phyloP scores from a whole-genome alignment of 768 basidiomycete genomes.

The Boletus vinaceobasis region DNA sequence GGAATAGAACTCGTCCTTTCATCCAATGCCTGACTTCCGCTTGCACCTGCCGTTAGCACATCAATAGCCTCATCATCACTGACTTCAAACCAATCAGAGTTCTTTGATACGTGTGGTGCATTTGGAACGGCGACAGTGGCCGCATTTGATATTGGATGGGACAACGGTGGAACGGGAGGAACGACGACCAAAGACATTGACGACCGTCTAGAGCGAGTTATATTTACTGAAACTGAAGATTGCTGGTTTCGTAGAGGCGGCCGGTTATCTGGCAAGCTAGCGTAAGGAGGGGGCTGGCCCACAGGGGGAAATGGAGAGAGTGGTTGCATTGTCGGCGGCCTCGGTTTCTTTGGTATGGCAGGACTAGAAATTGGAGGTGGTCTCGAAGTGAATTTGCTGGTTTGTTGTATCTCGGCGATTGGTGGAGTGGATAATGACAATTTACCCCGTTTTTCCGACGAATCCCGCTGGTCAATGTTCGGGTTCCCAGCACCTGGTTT shows the following conservation, averaged over 20 bases:
- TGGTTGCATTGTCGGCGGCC: slow-evolving; percentile 26
- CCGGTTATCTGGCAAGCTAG: slow-evolving; percentile 30
- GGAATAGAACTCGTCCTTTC: slow-evolving; percentile 68
- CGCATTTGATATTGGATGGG: slow-evolving; percentile 36
- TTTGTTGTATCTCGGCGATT: slow-evolving; percentile 28
- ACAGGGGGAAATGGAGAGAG: slow-evolving; percentile 25
- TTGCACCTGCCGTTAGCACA: slow-evolving; percentile 74
- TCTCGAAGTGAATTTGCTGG: slow-evolving; percentile 17
- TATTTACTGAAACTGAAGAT: slow-evolving; percentile 42
- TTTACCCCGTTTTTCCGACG: slow-evolving; percentile 47
- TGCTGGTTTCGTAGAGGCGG: slow-evolving; percentile 37
- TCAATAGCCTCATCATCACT: slow-evolving; percentile 89
- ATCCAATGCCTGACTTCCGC: slow-evolving; percentile 77
- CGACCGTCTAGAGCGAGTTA: slow-evolving; percentile 45
- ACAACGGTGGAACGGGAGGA: slow-evolving; percentile 31
- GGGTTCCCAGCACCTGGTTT: slow-evolving; percentile 39
- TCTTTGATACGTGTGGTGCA: slow-evolving; percentile 46
- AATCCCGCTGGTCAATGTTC: slow-evolving; percentile 38
- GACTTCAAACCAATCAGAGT: slow-evolving; percentile 67
- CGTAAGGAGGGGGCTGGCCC: slow-evolving; percentile 71
- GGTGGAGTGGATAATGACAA: slow-evolving; percentile 50
- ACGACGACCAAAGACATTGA: slow-evolving; percentile 63
- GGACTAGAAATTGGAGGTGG: slow-evolving; percentile 19
- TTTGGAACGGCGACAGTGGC: slow-evolving; percentile 30
- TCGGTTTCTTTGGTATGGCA: slow-evolving; percentile 22